A percentile compares a stretch with the other conserved stretches of the same genome.
phyloP scores from a whole-genome alignment of 2,329 filamentous ascomycete genomes.

The Scorias spongiosa region DNA sequence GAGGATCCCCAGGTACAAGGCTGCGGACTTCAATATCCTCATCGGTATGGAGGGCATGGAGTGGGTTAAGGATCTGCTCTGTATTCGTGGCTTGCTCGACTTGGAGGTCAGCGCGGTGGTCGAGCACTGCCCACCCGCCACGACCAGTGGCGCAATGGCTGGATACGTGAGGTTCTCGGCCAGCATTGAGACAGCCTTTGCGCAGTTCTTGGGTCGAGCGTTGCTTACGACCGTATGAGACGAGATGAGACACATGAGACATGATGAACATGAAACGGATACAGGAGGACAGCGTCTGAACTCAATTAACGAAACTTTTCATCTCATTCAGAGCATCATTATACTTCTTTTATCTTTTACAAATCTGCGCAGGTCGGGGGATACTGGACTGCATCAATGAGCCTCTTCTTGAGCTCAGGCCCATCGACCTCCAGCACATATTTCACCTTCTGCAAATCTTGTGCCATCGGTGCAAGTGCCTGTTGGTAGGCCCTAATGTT shows the following conservation, averaged over 20 bases:
- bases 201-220: conserved; percentile 31
- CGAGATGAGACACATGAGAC: not conserved
- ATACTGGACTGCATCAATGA: not conserved
- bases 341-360: not conserved
- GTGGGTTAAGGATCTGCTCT: conserved; percentile 42
- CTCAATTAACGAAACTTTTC: no score
- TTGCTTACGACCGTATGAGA: not conserved
- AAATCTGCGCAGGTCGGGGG: not conserved
- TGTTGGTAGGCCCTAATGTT: conserved; percentile 31
- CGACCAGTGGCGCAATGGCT: conserved; percentile 37
- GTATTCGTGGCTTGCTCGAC: conserved; percentile 33
- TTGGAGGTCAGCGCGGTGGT: conserved; percentile 40
- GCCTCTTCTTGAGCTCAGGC: conserved; percentile 18
- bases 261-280: no score
- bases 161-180: conserved; percentile 45
- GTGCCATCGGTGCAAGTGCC: conserved; percentile 21
- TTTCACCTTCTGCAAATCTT: conserved; percentile 24
- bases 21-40: conserved; percentile 32
- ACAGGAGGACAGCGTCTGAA: no score
- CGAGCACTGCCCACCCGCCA: conserved; percentile 37
- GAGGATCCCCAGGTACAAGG: conserved; percentile 29
- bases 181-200: conserved; percentile 42
- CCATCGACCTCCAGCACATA: conserved; percentile 26
- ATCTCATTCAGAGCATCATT: no score
- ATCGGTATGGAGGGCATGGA: conserved; percentile 35